phyloP scores from a whole-genome alignment of 495 filamentous ascomycete genomes.

The Neurospora pannonica region DNA sequence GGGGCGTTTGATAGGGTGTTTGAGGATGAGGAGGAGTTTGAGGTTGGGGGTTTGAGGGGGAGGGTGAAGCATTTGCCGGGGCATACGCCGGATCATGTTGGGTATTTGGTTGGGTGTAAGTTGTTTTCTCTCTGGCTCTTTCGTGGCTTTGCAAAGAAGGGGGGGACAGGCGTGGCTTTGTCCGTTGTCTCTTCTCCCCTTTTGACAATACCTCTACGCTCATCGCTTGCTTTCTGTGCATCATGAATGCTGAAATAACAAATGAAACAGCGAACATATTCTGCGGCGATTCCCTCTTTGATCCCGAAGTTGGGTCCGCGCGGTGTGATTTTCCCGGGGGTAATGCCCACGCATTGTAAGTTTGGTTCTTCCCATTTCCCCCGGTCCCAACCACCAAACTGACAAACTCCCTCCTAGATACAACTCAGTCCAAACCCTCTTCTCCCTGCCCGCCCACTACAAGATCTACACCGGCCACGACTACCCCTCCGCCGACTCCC shows the following conservation, averaged over 20 bases:
- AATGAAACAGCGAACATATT: conserved; percentile 41
- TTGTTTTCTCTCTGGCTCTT: not conserved
- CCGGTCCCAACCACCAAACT: not conserved
- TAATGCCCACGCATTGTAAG: conserved; percentile 33
- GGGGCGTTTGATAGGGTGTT: conserved; percentile 43
- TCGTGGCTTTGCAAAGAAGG: no score
- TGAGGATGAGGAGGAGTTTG: conserved; percentile 44
- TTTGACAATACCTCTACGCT: no score
- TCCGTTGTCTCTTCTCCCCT: no score
- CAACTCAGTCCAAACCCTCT: conserved; percentile 34
- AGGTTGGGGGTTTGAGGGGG: conserved; percentile 37
- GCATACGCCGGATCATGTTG: conserved; percentile 54
- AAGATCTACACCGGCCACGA: conserved; percentile 46
- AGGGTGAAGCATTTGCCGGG: conserved; percentile 48
- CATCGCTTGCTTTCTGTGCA: no score
- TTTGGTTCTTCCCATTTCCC: not conserved
- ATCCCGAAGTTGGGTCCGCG: conserved; percentile 49
- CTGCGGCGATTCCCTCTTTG: conserved; percentile 52
- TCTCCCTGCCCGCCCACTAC: conserved; percentile 33
- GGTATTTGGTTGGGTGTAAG: conserved; percentile 45
- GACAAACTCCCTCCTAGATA: conserved; percentile 1
- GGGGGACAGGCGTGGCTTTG: no score
- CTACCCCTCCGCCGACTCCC: conserved; percentile 30
- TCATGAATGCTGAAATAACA: no score
- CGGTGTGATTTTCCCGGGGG: conserved; percentile 54